phyloP scores from a whole-genome alignment of 345 rosid genomes.

The Citrus trifoliata region DNA sequence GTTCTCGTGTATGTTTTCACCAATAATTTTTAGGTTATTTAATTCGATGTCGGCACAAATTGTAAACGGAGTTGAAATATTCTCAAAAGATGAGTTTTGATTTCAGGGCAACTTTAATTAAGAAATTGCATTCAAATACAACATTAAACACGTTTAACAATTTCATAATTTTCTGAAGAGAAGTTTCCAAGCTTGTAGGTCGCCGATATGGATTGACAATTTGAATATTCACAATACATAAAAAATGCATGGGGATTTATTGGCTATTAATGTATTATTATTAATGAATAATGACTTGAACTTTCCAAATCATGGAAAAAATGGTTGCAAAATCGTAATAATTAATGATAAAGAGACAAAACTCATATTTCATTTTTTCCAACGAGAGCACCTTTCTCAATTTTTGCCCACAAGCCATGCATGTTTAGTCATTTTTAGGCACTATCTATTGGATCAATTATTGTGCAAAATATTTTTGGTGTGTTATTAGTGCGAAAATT shows the following conservation, averaged over 20 bases:
- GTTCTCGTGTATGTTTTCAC: background rate
- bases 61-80: background rate
- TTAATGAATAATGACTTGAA: too few species aligned
- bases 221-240: background rate
- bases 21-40: background rate
- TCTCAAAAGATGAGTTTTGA: background rate
- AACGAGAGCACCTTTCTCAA: background rate
- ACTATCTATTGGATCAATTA: background rate
- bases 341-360: background rate
- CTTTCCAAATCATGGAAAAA: background rate
- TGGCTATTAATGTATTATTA: too few species aligned
- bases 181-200: too few species aligned
- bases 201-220: background rate
- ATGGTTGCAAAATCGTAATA: background rate
- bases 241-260: background rate
- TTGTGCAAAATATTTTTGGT: background rate
- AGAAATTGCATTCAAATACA: background rate
- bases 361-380: background rate
- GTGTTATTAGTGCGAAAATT: background rate
- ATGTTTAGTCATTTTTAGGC: background rate
- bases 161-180: background rate
- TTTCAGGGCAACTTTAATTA: too few species aligned
- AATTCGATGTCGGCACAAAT: background rate
- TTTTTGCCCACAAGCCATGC: background rate
- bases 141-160: background rate